These are phyloP conservation scores for Metarhizium album DNA, from an alignment of 2,329 filamentous ascomycete genomes.

Conservation along the genomic window DNA sequence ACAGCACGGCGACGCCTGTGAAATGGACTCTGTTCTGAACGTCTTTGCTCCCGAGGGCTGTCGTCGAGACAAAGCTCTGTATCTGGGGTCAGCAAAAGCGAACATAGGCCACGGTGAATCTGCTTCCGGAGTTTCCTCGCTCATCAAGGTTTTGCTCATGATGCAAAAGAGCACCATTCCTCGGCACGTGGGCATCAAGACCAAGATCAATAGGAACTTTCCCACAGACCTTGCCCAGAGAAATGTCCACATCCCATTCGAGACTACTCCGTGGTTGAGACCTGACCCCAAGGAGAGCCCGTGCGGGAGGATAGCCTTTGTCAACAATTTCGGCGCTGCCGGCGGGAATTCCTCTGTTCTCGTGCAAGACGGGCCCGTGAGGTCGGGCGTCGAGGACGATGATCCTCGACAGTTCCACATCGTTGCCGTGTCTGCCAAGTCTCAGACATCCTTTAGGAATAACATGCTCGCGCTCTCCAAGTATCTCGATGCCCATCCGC, in stretches of 20 bases:
- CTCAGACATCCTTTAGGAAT: conserved; percentile 9
- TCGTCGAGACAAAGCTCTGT: conserved; percentile 40
- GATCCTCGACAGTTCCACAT: conserved; percentile 29
- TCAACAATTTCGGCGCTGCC: conserved; percentile 43
- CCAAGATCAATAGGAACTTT: conserved; percentile 31
- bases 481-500: background rate
- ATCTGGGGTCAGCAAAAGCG: conserved; percentile 49
- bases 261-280: conserved; percentile 22
- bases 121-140: conserved; percentile 27
- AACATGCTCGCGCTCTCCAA: background rate
- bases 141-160: conserved; percentile 40
- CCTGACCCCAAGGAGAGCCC: background rate
- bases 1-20: conserved; percentile 72
- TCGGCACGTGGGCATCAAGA: conserved; percentile 43
- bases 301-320: conserved; percentile 16
- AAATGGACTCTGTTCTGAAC: conserved; percentile 67
- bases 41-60: conserved; percentile 33
- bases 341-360: conserved; percentile 53
- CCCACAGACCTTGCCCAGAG: conserved; percentile 24
- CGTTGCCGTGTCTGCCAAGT: conserved; percentile 43
- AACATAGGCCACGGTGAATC: conserved; percentile 41
- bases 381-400: background rate
- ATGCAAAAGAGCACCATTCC: conserved; percentile 36
- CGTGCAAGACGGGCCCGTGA: conserved; percentile 45
- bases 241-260: conserved; percentile 25